Conservation (phyloP, 129 eudicot genomes). For the Calendula officinalis region DNA sequence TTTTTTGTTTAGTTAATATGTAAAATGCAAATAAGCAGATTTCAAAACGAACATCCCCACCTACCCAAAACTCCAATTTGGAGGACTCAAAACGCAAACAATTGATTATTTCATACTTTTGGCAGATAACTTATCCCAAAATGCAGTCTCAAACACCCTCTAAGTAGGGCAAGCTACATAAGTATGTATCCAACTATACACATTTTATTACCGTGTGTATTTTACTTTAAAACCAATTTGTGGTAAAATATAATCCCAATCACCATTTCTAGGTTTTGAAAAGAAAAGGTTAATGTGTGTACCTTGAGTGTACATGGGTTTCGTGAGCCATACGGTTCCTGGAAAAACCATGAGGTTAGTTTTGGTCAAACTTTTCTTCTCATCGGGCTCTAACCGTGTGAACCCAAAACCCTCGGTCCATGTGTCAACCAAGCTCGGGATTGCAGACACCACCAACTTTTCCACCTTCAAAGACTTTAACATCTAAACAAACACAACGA, state of each 20-base stretch:
- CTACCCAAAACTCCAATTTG: too few species aligned
- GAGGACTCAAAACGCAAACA: too few species aligned
- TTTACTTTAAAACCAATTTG: background rate
- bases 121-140: too few species aligned
- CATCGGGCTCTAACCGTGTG: slow-evolving; percentile 63
- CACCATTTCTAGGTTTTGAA: background rate
- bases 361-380: slow-evolving; percentile 53
- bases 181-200: too few species aligned
- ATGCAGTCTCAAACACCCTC: too few species aligned
- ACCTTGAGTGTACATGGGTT: slow-evolving; percentile 36
- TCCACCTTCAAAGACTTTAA: slow-evolving; percentile 74
- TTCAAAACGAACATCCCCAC: too few species aligned
- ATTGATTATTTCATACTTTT: too few species aligned
- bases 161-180: too few species aligned
- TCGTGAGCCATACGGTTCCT: slow-evolving; percentile 85
- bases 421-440: slow-evolving; percentile 77
- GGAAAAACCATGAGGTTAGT: slow-evolving; percentile 93
- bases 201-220: too few species aligned
- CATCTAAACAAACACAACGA: slow-evolving; percentile 46
- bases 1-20: too few species aligned
- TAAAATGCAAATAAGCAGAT: too few species aligned
- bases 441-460: slow-evolving; percentile 83
- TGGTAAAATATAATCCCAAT: background rate
- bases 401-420: slow-evolving; percentile 94
- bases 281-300: slow-evolving; percentile 12